Base-by-base conservation (phyloP, 2,329 filamentous ascomycete genomes). In the Diaporthe vaccinii region DNA sequence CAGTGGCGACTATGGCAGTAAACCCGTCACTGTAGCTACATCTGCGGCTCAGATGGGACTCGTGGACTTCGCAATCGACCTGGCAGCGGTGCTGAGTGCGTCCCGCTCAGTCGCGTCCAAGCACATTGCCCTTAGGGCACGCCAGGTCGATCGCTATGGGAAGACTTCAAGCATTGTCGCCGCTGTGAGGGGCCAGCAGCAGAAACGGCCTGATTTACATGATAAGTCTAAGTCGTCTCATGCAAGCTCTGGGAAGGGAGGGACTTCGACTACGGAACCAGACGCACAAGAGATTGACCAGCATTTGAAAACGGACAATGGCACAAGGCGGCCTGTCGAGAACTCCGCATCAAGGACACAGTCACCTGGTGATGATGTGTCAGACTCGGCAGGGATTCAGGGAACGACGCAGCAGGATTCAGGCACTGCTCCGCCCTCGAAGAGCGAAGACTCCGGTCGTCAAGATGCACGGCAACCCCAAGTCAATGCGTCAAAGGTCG, bases 11-110 rank as follows among this genome's bases (percentile, higher is more conserved):
- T 72, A 28, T 46, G 31, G 55, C 28, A 68, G 65, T 71, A 34
- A 28, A 31, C 59, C 51, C n/a, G 34, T 69, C 46, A 41, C 1
- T 53, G 17, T 53, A 41, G 55, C n/a, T 57, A 67, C 22, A 69
- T 61, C 53, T 58, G 49, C 6, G 70, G 46, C 58, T 67, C 78
- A 77, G 75, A 92, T 92, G 90, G 86, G 89, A 83, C 86, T 91
- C 88, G 90, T 89, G 85, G 92, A 90, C 85, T 91, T 88, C 81
- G 85, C 88, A 77, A 86, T 95, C 82, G 94, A 96, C 85, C 86
- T 93, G 79, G 91, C 92, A 78, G 90, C 92, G 76, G 87, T 96
- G 78, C 87, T 93, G 83, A 91, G 89, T 86, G 93, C 91, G 81
- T 93, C 93, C 69, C 90, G 92, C 76, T 90, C 90, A 46, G 89